Base-by-base conservation (phyloP, 805 yeast genomes). In the Spathaspora boniae region DNA sequence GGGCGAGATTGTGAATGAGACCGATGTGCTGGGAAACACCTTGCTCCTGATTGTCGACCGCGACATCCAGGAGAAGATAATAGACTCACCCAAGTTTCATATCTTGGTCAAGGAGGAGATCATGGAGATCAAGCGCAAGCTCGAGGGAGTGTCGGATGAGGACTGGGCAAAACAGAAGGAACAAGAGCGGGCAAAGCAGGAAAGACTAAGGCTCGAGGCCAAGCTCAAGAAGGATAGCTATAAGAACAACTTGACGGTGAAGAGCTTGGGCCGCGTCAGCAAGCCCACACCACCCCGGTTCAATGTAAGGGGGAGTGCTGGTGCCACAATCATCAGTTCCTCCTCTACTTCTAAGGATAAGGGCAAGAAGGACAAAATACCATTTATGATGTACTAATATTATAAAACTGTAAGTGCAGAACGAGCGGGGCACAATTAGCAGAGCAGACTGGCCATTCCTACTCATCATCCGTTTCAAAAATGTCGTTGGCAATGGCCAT, bases 401-500 rank as follows among this genome's bases (percentile, higher is more conserved):
- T n/a, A n/a, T 11, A 28, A 28, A 29, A 28, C 14, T 11, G 19
- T 28, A 26, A 22, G n/a, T 11, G 25, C 11, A 22, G 25, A 22
- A 22, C 11, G 25, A 22, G 25, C 11, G n/a, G n/a, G 11, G 11
- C 11, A 22, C 11, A 22, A 22, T 11, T 22, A 22, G 25, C 11
- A 11, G n/a, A 22, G n/a, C 11, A 22, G n/a, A n/a, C n/a, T 22
- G n/a, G n/a, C n/a, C n/a, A n/a, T n/a, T n/a, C n/a, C n/a, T 23
- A 23, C 9, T 21, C 26, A 5, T 57, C 60, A 28, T 65, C 71
- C n/a, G 59, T 48, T 39, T 68, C 72, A 44, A 68, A 68, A 21
- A 93, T 89, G 41, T 86, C 94, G 43, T 78, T 81, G 6, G 96
- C 91, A 49, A 87, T 87, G 40, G 72, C 60, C 61, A 91, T 78